phyloP scores from a whole-genome alignment of 2,329 filamentous ascomycete genomes.

The Pestalotiopsis sp. region DNA sequence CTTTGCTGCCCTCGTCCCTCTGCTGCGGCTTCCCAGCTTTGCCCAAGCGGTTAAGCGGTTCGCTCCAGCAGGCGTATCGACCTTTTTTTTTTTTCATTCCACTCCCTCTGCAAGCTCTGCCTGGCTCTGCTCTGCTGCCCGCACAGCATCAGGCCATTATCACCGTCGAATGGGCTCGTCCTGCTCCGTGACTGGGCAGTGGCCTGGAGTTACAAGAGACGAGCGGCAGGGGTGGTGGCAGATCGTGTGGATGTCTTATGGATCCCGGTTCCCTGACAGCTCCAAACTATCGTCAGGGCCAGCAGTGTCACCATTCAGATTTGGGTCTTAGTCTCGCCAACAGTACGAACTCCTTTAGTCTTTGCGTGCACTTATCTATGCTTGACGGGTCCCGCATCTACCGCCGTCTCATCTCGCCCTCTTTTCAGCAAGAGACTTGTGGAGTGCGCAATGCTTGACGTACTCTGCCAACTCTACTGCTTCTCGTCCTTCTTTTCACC shows the following conservation, averaged over 20 bases:
- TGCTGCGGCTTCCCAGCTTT: too few relatives aligned
- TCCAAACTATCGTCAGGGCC: slow-evolving; percentile 3
- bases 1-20: background rate
- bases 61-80: background rate
- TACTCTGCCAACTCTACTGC: background rate
- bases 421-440: background rate
- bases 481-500: background rate
- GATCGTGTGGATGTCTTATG: slow-evolving; percentile 1
- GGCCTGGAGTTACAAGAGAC: background rate
- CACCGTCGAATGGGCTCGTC: background rate
- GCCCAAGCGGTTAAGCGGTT: background rate
- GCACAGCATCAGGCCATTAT: background rate
- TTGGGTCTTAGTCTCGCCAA: background rate
- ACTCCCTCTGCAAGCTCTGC: background rate
- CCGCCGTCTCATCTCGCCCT: background rate
- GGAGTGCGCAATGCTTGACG: slow-evolving; percentile 8
- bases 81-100: too few relatives aligned
- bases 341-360: slow-evolving; percentile 4
- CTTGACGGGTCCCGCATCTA: background rate
- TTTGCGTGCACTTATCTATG: slow-evolving; percentile 4
- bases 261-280: background rate
- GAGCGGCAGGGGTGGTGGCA: background rate
- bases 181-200: background rate
- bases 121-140: too few relatives aligned
- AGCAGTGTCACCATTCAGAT: slow-evolving; percentile 8